Evolutionary conservation across 2,329 filamentous ascomycete genomes (phyloP).

Genomic region (Paraconiothyrium sp.): DNA sequence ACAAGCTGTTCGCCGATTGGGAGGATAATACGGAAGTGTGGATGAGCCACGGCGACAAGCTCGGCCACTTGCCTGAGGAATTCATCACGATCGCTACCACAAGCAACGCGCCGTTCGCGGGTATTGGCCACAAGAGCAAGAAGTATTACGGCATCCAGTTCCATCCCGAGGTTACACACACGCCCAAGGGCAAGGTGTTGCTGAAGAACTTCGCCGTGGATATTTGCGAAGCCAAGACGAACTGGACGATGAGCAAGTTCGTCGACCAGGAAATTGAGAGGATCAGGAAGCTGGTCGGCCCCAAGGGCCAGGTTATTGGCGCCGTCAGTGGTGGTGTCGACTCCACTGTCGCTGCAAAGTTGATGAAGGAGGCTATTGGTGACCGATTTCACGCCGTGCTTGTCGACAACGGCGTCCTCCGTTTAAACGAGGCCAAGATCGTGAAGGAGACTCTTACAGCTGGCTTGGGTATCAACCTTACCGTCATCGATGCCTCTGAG

Average conservation of each 20-base stretch:
- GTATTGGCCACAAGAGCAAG: constrained; percentile 75
- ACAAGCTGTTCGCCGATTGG: constrained; percentile 80
- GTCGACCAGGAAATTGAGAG: constrained; percentile 80
- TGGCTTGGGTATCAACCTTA: constrained; percentile 89
- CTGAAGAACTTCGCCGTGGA: constrained; percentile 84
- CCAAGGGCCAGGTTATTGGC: constrained; percentile 82
- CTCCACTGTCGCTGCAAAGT: constrained; percentile 83
- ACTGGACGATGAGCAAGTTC: constrained; percentile 91
- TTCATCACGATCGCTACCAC: constrained; percentile 81
- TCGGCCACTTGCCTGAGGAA: constrained; percentile 74
- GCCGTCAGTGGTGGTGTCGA: constrained; percentile 88
- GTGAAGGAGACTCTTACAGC: constrained; percentile 82
- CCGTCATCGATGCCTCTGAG: constrained; percentile 81
- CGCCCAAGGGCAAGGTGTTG: constrained; percentile 72
- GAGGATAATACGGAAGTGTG: constrained; percentile 76
- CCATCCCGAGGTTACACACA: constrained; percentile 85
- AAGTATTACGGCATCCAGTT: constrained; percentile 87
- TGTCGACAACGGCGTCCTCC: constrained; percentile 86
- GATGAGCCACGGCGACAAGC: constrained; percentile 93
- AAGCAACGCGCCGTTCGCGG: constrained; percentile 79
- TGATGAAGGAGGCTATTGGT: constrained; percentile 88
- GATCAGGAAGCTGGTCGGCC: constrained; percentile 83
- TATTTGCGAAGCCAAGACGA: constrained; percentile 78
- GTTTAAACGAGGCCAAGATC: constrained; percentile 82
- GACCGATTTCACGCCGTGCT: constrained; percentile 86